Base-by-base conservation (phyloP, 2,329 filamentous ascomycete species). In the Fusarium sp. region DNA sequence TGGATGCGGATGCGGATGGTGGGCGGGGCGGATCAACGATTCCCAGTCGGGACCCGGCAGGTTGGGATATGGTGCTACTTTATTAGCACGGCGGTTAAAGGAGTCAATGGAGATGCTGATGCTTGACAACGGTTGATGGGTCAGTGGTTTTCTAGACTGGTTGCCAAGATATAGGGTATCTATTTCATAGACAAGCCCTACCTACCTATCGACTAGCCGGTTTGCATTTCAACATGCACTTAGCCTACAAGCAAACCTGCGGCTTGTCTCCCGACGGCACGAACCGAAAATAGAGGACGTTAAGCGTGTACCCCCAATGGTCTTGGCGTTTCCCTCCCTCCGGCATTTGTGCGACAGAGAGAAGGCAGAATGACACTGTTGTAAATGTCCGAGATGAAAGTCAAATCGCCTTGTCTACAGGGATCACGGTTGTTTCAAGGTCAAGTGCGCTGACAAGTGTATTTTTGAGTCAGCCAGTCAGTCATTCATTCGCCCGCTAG, bases 21-120 rank as follows among this genome's bases (percentile, higher is more conserved):
- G 33, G 62, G 68, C 62, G 69, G 69, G 69, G 69, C 68, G 69
- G 68, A 71, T 75, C 71, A 75, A 75, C 63, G 72, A 75, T 73
- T 73, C 67, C 62, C 72, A 72, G 64, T 63, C 50, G 61, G 62
- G 66, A 63, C 56, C 61, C 56, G 44, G 42, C 53, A 64, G 16
- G 34, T 33, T 27, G 31, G 34, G 25, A 51, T 38, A 29, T 23
- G 29, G 40, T 29, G 25, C 42, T 51, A 40, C 29, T 29, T 49
- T 34, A 18, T 33, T 50, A 14, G 34, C 20, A 11, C 20, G 53
- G 33, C n/a, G 34, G 34, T 36, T 55, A 55, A 38, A 34, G 33
- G n/a, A 49, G 56, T 49, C 31, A 16, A 58, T 46, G 14, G 42
- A 46, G 4, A 20, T 14, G 40, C 7, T 23, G 13, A 6, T 36